Conservation (phyloP, 2,329 filamentous ascomycete species). For the Botryosphaeria dothidea region DNA sequence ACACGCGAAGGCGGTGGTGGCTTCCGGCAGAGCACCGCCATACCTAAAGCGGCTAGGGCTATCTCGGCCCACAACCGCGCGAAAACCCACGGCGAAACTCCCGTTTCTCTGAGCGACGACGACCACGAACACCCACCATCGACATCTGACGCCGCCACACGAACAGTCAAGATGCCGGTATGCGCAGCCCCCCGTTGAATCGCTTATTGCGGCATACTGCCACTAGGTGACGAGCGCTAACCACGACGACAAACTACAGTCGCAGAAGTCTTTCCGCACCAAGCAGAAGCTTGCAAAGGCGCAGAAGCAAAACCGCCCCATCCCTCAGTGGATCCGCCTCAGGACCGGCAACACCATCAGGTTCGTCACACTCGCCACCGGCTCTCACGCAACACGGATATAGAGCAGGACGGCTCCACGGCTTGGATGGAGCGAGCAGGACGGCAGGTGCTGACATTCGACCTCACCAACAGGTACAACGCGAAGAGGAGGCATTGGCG, state of each 20-base stretch:
- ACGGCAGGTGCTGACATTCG: constrained; percentile 19
- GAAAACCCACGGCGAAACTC: constrained; percentile 17
- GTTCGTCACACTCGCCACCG: constrained; percentile 59
- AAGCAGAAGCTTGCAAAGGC: constrained; percentile 99
- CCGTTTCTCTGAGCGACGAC: constrained; percentile 15
- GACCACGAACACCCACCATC: constrained; percentile 18
- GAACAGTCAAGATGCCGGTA: constrained; percentile 21
- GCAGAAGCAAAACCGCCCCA: constrained; percentile 99
- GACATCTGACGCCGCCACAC: constrained; percentile 20
- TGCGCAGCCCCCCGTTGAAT: neutral
- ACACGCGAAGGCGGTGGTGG: too few species aligned
- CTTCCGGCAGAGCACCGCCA: neutral
- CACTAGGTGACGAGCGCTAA: neutral
- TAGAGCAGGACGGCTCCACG: constrained; percentile 14
- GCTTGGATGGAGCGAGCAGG: constrained; percentile 19
- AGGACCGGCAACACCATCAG: constrained; percentile 99
- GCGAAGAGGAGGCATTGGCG: constrained; percentile 99
- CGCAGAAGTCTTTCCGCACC: constrained; percentile 99
- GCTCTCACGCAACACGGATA: constrained; percentile 1
- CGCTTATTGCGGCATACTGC: neutral
- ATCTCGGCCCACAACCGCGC: constrained; percentile 19
- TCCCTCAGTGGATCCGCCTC: constrained; percentile 99
- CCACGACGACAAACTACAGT: constrained; percentile 56
- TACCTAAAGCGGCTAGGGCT: neutral
- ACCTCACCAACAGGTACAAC: constrained; percentile 76